Percentiles rank a stretch among this genome's conserved stretches.
Evolutionary conservation across 495 filamentous ascomycete species (phyloP).

Genomic region (Aspergillus avenaceus): DNA sequence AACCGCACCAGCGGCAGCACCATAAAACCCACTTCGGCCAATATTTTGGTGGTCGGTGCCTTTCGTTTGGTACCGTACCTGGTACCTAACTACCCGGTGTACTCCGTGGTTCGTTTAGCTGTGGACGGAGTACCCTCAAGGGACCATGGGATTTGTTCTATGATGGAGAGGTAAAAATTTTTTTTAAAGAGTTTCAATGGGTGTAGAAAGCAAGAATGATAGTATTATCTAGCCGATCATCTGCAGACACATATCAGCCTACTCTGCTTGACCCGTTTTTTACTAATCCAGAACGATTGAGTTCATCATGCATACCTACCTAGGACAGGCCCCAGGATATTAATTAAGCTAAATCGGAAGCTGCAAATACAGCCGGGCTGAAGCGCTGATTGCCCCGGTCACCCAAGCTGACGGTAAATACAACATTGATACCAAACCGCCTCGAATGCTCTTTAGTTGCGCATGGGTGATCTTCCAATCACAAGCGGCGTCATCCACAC

Average conservation of each 20-base stretch:
- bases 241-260: background rate
- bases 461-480: slow-evolving; percentile 21
- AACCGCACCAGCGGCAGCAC: slow-evolving; percentile 31
- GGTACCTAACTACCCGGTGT: slow-evolving; percentile 1
- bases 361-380: background rate
- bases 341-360: slow-evolving; percentile 1
- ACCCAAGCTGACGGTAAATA: slow-evolving; percentile 14
- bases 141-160: background rate
- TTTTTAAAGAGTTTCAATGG: too few relatives aligned
- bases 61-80: slow-evolving; percentile 15
- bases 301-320: background rate
- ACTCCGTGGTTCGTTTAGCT: background rate
- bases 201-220: background rate
- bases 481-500: slow-evolving; percentile 10
- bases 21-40: slow-evolving; percentile 21
- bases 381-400: slow-evolving; percentile 3
- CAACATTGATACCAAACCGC: slow-evolving; percentile 13
- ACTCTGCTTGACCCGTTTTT: background rate
- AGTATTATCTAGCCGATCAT: background rate
- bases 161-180: background rate
- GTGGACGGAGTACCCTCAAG: too few relatives aligned
- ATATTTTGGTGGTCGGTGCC: slow-evolving; percentile 16
- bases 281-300: background rate
- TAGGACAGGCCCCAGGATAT: background rate
- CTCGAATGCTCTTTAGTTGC: slow-evolving; percentile 15